These are phyloP conservation scores for Wickerhamomyces chambardii DNA, from an alignment of 805 yeast genomes.

Conservation along the genomic window DNA sequence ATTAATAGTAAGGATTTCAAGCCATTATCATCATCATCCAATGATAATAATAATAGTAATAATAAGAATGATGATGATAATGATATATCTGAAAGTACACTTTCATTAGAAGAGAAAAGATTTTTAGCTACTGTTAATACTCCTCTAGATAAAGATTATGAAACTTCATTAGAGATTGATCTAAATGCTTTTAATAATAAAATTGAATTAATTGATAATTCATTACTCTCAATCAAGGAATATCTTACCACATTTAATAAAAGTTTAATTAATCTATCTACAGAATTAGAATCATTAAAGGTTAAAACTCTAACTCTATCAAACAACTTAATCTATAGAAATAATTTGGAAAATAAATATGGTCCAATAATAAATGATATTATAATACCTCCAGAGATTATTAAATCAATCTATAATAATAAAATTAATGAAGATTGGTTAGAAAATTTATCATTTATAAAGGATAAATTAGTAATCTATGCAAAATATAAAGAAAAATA, in stretches of 20 bases:
- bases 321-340: slow-evolving; percentile 36
- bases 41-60: too few species aligned
- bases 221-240: slow-evolving; percentile 38
- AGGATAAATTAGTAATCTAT: slow-evolving; percentile 51
- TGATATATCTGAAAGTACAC: neutral
- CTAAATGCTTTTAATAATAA: slow-evolving; percentile 9
- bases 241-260: slow-evolving; percentile 48
- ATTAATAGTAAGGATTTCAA: neutral
- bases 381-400: slow-evolving; percentile 65
- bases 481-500: slow-evolving; percentile 23
- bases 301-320: slow-evolving; percentile 40
- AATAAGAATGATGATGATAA: neutral
- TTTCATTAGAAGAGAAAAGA: slow-evolving; percentile 10
- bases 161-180: slow-evolving; percentile 5
- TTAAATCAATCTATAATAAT: slow-evolving; percentile 47
- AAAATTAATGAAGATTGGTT: slow-evolving; percentile 56
- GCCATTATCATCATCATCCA: too few species aligned
- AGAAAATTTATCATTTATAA: slow-evolving; percentile 48
- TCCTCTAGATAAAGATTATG: slow-evolving; percentile 1
- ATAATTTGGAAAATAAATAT: slow-evolving; percentile 38
- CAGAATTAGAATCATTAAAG: slow-evolving; percentile 55
- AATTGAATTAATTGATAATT: slow-evolving; percentile 12
- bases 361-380: slow-evolving; percentile 73
- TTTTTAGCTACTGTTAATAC: slow-evolving; percentile 2
- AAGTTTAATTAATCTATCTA: slow-evolving; percentile 45